Base-by-base conservation (phyloP, 345 rosid genomes). In the Acer campestre region DNA sequence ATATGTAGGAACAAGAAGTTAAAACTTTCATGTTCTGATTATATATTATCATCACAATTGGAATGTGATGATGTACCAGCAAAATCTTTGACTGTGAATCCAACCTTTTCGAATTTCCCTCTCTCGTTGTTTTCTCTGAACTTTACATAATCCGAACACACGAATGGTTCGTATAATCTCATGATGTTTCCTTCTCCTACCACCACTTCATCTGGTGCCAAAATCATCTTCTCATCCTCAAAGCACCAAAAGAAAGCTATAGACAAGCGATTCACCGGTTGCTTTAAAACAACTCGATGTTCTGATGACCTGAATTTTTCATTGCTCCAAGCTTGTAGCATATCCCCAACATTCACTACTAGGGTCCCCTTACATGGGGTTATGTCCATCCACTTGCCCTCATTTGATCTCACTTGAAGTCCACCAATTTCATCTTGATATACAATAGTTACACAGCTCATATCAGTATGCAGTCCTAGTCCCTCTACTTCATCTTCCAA, bases 251-350 rank as follows among this genome's bases (percentile, higher is more conserved):
- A 85, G 77, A 84, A 84, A 16, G 84, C 85, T n/a, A 82, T 71
- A 38, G 85, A 85, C 11, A 83, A 71, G 3, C 88, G 76, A 7
- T 69, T 78, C 16, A 67, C 79, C 0, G 74, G 73, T 76, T 27
- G 59, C 73, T 70, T 83, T 71, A 82, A 44, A 18, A 87, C 71
- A 27, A 87, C 82, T 59, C 83, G 46, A 55, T 85, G 90, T 68
- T 85, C 87, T 7, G 84, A 81, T 61, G 85, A 85, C 44, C 79
- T 65, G 20, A 83, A 78, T 62, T 53, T 83, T 13, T 80, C 87
- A 7, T 85, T 85, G 80, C 88, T 85, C 87, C 88, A 87, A 23
- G 88, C 87, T 61, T 83, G 85, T 69, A 87, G 22, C 82, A 87
- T 71, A 66, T 85, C 88, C 35, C 86, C 88, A 4, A 85, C 78